Conservation (phyloP, 768 basidiomycete species). For the Tylopilus sp. region DNA sequence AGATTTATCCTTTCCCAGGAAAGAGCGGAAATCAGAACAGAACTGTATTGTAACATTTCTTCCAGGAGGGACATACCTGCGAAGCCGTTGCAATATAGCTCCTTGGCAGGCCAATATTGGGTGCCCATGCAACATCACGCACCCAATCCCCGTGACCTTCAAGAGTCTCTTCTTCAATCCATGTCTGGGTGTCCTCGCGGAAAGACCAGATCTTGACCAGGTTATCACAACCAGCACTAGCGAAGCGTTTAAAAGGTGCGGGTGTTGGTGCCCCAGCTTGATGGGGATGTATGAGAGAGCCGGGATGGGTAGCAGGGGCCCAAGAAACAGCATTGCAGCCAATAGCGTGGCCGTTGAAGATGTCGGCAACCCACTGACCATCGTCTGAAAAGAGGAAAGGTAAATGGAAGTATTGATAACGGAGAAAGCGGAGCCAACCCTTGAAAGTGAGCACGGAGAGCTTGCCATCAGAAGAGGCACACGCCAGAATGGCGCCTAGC, state of each 20-base stretch:
- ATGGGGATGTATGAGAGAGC: slow-evolving; percentile 75
- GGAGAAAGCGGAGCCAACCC: slow-evolving; percentile 51
- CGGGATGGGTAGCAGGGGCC: slow-evolving; percentile 89
- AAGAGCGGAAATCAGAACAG: too few species aligned
- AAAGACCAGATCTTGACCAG: slow-evolving; percentile 93
- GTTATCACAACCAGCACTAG: slow-evolving; percentile 94
- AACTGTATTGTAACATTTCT: too few species aligned
- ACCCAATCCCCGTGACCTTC: slow-evolving; percentile 98
- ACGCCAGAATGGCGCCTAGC: slow-evolving; percentile 93
- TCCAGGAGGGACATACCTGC: slow-evolving; percentile 65
- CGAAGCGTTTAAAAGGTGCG: slow-evolving; percentile 84
- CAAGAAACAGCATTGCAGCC: slow-evolving; percentile 97
- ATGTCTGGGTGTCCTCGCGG: slow-evolving; percentile 81
- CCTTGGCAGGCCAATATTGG: slow-evolving; percentile 91
- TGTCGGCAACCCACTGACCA: slow-evolving; percentile 92
- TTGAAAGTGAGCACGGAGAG: slow-evolving; percentile 96
- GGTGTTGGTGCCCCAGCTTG: slow-evolving; percentile 37
- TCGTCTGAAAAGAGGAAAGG: slow-evolving; percentile 57
- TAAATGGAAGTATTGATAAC: background rate
- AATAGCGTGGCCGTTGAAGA: slow-evolving; percentile 93
- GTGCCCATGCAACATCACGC: slow-evolving; percentile 98
- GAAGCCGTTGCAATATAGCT: slow-evolving; percentile 96
- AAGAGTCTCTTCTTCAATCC: slow-evolving; percentile 87
- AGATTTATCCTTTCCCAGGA: slow-evolving; percentile 77
- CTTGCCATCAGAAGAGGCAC: slow-evolving; percentile 96